Conservation (phyloP, 495 filamentous ascomycete species). For the Hyaloscypha hepaticicola region DNA sequence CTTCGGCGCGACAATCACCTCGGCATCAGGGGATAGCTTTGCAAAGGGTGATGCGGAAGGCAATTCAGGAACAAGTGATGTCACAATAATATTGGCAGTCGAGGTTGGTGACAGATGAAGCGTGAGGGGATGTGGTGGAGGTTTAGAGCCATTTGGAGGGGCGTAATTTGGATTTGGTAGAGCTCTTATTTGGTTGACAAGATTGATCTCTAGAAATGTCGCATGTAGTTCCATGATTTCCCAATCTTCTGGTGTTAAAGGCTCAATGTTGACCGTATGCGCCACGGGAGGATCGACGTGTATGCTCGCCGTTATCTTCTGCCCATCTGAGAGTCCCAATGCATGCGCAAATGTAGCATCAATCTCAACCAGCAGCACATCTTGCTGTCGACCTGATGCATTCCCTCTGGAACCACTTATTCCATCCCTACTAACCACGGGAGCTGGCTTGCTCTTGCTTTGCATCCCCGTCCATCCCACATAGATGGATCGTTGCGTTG, state of each 20-base stretch:
- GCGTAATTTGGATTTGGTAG: constrained; percentile 78
- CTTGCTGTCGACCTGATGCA: constrained; percentile 62
- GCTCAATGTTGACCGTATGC: constrained; percentile 93
- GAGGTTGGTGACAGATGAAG: constrained; percentile 94
- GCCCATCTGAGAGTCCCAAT: constrained; percentile 77
- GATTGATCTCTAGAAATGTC: constrained; percentile 89
- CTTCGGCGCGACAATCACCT: constrained; percentile 96
- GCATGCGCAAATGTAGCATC: constrained; percentile 86
- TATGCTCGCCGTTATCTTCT: constrained; percentile 69
- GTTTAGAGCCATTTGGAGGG: constrained; percentile 39
- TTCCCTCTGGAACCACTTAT: constrained; percentile 53
- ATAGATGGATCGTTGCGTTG: constrained; percentile 67
- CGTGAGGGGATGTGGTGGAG: constrained; percentile 73
- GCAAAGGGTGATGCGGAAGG: constrained; percentile 73
- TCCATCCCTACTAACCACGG: constrained; percentile 71
- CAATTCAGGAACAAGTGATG: constrained; percentile 72
- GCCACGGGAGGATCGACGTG: constrained; percentile 88
- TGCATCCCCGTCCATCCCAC: constrained; percentile 97
- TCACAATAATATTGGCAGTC: constrained; percentile 85
- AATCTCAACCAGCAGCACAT: constrained; percentile 75
- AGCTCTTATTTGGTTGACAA: constrained; percentile 89
- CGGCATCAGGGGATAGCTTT: constrained; percentile 88
- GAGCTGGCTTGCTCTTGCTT: constrained; percentile 75
- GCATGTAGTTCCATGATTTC: constrained; percentile 98
- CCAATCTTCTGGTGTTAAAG: constrained; percentile 92